Base-by-base conservation (phyloP, 2,329 filamentous ascomycete genomes). In the Fusarium xyrophilum region DNA sequence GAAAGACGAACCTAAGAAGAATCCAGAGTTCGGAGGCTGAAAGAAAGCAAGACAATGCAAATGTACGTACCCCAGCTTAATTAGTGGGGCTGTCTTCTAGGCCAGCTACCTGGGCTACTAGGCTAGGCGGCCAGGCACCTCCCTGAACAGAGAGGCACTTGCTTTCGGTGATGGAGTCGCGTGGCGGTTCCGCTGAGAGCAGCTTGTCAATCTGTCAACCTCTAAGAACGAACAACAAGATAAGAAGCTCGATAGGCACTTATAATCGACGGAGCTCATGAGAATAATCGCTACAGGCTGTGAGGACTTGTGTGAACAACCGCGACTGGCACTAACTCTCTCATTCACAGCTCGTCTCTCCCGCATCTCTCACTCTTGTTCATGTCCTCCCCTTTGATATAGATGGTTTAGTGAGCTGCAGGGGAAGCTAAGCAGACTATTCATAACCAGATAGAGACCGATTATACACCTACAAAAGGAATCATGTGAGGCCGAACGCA, bases 401-500 rank as follows among this genome's bases (percentile, higher is more conserved):
- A 66, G 39, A 74, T 69, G 56, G 53, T 65, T 42, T 55, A 52
- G 63, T 71, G 73, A 74, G 71, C 60, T 68, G 70, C 44, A 56
- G 54, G 50, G 66, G 64, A 59, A 56, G 62, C 50, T 32, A 63
- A 43, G 67, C 62, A 36, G 5, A n/a, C 46, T 50, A 27, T 56
- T 47, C 40, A 51, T 59, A 40, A 48, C 47, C 42, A 51, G 32
- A 60, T 38, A 55, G 21, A 52, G 30, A 58, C 60, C 33, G 43
- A 66, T 67, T 47, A 42, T 47, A 51, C 39, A 58, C 35, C 43
- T 12, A 53, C n/a, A 47, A 36, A 39, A 51, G 32, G 33, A 60
- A 60, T 43, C 56, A 75, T 75, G 74, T 57, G 19, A 39, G 61
- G 32, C n/a, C 7, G 39, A 9, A n/a, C 36, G 8, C 25, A 21